Base-by-base conservation (phyloP, 192 early-diverging fungal genomes). In the Dissophora ornata region DNA sequence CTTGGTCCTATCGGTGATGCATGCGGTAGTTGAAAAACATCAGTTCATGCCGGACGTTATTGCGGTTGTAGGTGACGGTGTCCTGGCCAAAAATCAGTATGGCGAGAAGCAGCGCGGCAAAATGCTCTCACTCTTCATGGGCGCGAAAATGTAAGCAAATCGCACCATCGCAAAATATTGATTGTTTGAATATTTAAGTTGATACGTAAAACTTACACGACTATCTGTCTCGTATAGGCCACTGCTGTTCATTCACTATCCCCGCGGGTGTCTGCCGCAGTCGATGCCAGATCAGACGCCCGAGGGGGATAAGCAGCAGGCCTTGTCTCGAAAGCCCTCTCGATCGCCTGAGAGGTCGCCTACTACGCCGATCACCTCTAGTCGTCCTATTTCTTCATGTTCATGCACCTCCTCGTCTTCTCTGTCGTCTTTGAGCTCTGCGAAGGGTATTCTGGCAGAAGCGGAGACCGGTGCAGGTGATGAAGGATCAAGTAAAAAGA, bases 21-120 rank as follows among this genome's bases (percentile, higher is more conserved):
- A 84, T 61, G 80, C 81, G 12, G 85, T 93, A 18, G 58, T 93
- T n/a, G 87, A 93, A 38, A 71, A 84, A 7, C 92, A 93, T 63
- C 78, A 80, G 60, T 86, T 93, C 49, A 73, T 93, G 62, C 78
- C 90, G 1, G 91, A 91, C 57, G 85, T 85, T 36, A 82, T 95
- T 47, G 86, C 88, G 0, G 63, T 93, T 56, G 80, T 93, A 7
- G 68, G 60, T 8, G 67, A 73, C 28, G 81, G 69, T 19, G 68
- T 73, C 2, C 57, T 94, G 54, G 81, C 87, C 33, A 86, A 84
- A 56, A 85, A 87, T 7, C 80, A 89, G 40, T 79, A 81, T 33
- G 81, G 87, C 7, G 89, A 90, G 65, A 91, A 91, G 49, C 84
- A 83, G 60, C 69, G 89, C 16, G 67, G 75, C 26, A 82, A 81